Evolutionary conservation across 129 eudicot species (phyloP).

Genomic region (Ambrosia trifida): DNA sequence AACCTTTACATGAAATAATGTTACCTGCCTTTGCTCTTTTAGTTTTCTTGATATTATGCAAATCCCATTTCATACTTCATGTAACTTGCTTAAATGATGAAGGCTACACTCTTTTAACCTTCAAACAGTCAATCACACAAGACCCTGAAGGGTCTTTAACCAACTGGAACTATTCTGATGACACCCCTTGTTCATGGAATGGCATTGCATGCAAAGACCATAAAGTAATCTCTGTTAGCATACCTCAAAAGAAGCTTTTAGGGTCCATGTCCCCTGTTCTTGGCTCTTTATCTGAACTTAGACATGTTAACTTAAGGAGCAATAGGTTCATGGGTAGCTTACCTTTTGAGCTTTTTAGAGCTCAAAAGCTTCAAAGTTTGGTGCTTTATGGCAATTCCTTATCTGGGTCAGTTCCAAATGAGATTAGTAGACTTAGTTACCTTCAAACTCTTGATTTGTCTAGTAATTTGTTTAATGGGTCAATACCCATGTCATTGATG

Average conservation of each 20-base stretch:
- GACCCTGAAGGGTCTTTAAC: slow-evolving; percentile 84
- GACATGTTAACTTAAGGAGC: slow-evolving; percentile 82
- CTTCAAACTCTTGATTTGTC: slow-evolving; percentile 86
- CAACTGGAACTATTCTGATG: slow-evolving; percentile 83
- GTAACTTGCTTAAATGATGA: slow-evolving; percentile 66
- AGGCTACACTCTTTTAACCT: slow-evolving; percentile 74
- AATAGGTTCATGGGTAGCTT: slow-evolving; percentile 67
- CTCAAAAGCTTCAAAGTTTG: slow-evolving; percentile 85
- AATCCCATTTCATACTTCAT: slow-evolving; percentile 38
- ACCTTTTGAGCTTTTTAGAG: slow-evolving; percentile 70
- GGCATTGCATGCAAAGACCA: slow-evolving; percentile 82
- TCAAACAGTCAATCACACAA: slow-evolving; percentile 63
- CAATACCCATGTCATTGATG: slow-evolving; percentile 63
- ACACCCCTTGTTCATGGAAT: slow-evolving; percentile 98
- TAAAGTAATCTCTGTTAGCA: slow-evolving; percentile 83
- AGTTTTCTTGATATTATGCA: slow-evolving; percentile 43
- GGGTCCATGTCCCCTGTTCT: slow-evolving; percentile 75
- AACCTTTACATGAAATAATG: slow-evolving; percentile 31
- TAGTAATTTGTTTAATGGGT: slow-evolving; percentile 81
- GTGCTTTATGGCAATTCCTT: slow-evolving; percentile 83
- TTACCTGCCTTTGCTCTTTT: slow-evolving; percentile 50
- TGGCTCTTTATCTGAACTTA: slow-evolving; percentile 72
- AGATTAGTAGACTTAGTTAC: slow-evolving; percentile 66
- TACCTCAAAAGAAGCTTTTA: slow-evolving; percentile 75
- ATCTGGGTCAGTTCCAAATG: slow-evolving; percentile 77